These are phyloP conservation scores for Saprolegnia diclina DNA, from an alignment of 352 stramenopile species.

Conservation along the genomic window DNA sequence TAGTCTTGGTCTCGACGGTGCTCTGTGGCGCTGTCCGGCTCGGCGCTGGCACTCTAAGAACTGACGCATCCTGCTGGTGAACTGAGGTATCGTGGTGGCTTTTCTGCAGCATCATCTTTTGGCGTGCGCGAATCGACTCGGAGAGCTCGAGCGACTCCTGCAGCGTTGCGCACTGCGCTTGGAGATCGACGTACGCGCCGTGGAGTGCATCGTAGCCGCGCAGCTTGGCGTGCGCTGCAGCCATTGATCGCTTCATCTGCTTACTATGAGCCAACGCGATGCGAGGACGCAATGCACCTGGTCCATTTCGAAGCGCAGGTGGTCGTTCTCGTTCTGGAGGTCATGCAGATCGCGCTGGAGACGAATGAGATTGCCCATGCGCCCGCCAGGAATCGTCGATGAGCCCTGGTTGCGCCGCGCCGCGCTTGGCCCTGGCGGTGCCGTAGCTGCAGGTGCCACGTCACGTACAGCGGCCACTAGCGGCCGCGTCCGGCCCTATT, in stretches of 20 bases:
- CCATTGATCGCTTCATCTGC: conserved; percentile 45
- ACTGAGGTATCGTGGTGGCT: neutral
- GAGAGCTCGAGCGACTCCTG: conserved; percentile 76
- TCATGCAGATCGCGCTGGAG: conserved; percentile 49
- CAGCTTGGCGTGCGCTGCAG: conserved; percentile 41
- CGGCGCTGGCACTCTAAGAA: no score
- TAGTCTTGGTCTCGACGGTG: no score
- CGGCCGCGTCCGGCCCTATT: no score
- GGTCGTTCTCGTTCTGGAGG: conserved; percentile 64
- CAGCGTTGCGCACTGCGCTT: conserved; percentile 63
- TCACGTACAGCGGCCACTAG: no score
- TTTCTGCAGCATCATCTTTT: conserved; percentile 68
- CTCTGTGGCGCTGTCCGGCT: no score
- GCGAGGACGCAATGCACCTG: conserved; percentile 31
- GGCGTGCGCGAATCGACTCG: conserved; percentile 61
- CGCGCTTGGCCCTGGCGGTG: neutral
- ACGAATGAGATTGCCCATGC: conserved; percentile 27
- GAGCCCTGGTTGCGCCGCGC: neutral
- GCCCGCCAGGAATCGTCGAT: conserved; percentile 24
- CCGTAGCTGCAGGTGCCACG: neutral
- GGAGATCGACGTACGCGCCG: conserved; percentile 61
- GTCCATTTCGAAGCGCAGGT: conserved; percentile 70
- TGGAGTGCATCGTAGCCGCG: conserved; percentile 44
- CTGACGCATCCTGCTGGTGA: no score
- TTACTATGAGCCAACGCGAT: neutral